Evolutionary conservation across 441 rosid genomes (phyloP).

Genomic region (Populus hybrid): DNA sequence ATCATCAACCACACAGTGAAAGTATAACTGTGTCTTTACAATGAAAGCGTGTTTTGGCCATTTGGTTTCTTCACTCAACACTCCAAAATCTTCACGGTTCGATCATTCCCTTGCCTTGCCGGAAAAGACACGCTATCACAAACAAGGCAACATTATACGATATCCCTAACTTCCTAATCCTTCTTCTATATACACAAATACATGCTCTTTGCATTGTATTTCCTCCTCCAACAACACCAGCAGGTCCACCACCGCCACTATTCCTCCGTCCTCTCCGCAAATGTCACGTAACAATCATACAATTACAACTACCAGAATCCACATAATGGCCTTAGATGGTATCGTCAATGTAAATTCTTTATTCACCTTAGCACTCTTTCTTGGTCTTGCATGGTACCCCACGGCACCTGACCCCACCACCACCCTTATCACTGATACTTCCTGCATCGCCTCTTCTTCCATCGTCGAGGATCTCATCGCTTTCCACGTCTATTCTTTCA

Average conservation of each 20-base stretch:
- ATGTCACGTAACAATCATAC: not conserved
- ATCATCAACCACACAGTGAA: not conserved
- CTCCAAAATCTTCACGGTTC: not conserved
- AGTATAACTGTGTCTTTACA: not conserved
- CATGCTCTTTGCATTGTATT: not conserved
- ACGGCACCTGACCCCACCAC: slow-evolving; percentile 24
- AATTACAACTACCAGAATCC: slow-evolving; percentile 49
- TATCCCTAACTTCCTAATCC: not conserved
- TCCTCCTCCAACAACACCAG: not conserved
- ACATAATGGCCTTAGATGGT: slow-evolving; percentile 73
- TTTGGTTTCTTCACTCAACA: not conserved
- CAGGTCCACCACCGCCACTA: not conserved
- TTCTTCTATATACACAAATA: not conserved
- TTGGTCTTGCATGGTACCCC: slow-evolving; percentile 59
- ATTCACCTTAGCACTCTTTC: slow-evolving; percentile 77
- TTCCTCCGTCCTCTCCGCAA: not conserved
- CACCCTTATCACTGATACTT: slow-evolving; percentile 22
- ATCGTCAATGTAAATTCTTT: slow-evolving; percentile 77
- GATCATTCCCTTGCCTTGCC: slow-evolving; percentile 13
- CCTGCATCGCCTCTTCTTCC: slow-evolving; percentile 38
- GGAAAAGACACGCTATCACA: slow-evolving; percentile 15
- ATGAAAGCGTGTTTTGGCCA: not conserved
- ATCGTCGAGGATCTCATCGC: slow-evolving; percentile 51
- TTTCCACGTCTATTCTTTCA: slow-evolving; percentile 84
- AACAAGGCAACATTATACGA: not conserved